Evolutionary conservation across 2,329 filamentous ascomycete species (phyloP).

Genomic region (Didymella arachidicola): DNA sequence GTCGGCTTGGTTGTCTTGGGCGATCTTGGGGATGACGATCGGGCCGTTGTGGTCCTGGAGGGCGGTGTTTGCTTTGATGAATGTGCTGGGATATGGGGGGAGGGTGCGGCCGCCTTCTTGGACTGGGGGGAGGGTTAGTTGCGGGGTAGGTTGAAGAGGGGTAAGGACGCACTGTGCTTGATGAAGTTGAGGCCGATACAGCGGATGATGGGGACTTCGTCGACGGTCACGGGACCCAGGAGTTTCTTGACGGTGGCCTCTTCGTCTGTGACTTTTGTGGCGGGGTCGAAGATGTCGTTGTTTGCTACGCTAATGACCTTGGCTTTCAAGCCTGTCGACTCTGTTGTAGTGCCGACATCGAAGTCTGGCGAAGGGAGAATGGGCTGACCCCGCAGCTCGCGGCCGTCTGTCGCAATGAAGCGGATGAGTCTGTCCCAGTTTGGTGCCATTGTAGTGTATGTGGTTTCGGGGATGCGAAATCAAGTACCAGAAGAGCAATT

Average conservation of each 20-base stretch:
- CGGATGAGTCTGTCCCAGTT: constrained; percentile 64
- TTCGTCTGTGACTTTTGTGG: constrained; percentile 62
- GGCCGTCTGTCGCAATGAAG: constrained; percentile 62
- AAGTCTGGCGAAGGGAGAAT: constrained; percentile 56
- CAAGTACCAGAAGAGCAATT: neutral
- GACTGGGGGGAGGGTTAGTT: constrained; percentile 46
- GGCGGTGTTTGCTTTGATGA: constrained; percentile 59
- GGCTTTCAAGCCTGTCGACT: constrained; percentile 60
- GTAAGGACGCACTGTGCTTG: constrained; percentile 57
- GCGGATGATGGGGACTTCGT: constrained; percentile 64
- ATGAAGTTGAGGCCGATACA: constrained; percentile 69
- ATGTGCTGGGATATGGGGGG: constrained; percentile 60
- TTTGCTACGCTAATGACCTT: constrained; percentile 59
- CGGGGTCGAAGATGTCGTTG: constrained; percentile 59
- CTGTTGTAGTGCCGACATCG: constrained; percentile 60
- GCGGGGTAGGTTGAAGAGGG: too few species aligned
- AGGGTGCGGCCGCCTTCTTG: constrained; percentile 60
- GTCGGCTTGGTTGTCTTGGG: constrained; percentile 58
- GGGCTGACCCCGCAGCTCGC: constrained; percentile 61
- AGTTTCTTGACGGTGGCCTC: constrained; percentile 62
- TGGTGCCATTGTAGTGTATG: constrained; percentile 28
- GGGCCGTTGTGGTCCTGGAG: constrained; percentile 51
- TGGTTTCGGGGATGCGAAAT: neutral
- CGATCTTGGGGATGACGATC: constrained; percentile 59
- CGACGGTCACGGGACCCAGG: constrained; percentile 60